Evolutionary conservation across 1,284 basidiomycete species (phyloP), one percentile per base, ranked within the genome.

Genomic region (Ceratobasidium sp.): DNA sequence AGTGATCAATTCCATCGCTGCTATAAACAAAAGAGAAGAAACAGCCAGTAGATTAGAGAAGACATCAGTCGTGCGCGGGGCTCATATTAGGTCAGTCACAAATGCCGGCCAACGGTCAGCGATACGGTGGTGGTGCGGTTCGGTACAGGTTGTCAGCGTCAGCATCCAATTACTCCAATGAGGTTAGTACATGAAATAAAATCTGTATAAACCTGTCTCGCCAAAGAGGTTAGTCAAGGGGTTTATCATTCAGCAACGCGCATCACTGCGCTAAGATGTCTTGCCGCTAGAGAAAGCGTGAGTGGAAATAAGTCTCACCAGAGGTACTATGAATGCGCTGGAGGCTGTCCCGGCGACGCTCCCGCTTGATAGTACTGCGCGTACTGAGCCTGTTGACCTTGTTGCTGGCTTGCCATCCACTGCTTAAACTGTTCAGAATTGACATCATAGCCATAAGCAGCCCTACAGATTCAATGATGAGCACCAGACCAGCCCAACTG

Each of bases 371-470:
- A 92, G 79, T 91, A 92, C 75, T 91, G 89, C 13, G 84, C 85
- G 77, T 92, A 92, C 77, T 92, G 90, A 13, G 18, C 23, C 44
- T 14, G 58, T 38, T 38, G 52, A 18, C 16, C 28, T 73, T 87
- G 85, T 77, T 89, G 87, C 77, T 91, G 89, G 73, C 84, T 84
- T 2, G 88, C 86, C 46, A 87, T 86, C 91, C 92, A 93, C 78
- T 91, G 87, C 78, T 92, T 93, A 81, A 93, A 93, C 77, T 92
- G 86, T 1, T 87, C 79, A 2, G 91, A 90, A 78, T 93, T 94
- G 76, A 95, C 91, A 78, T 96, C 93, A 81, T 95, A 96, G 9
- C 94, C 94, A 79, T 94, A 94, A 16, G 91, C 89, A 73, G 93
- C 91, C 91, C 92, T 93, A 76, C 44, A 73, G 43, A 62, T 44